phyloP scores from a whole-genome alignment of 352 stramenopile species.

The Pythium diclinum region DNA sequence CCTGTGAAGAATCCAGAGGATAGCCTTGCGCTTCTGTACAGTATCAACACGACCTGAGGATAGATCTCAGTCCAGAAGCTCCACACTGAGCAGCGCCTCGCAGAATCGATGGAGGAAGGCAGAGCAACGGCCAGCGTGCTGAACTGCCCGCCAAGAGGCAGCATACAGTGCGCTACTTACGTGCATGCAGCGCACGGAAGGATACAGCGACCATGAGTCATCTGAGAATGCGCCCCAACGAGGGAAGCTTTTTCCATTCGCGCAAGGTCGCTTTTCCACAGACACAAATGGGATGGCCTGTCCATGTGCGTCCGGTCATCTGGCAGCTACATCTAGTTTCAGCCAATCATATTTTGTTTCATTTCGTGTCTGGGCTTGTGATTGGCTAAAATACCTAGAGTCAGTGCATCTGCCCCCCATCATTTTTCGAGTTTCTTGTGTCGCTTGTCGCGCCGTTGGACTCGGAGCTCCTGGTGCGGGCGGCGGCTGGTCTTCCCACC shows the following conservation, averaged over 20 bases:
- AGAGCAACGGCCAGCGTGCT: not conserved
- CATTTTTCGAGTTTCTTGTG: slow-evolving; percentile 2
- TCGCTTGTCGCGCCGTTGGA: slow-evolving; percentile 6
- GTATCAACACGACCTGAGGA: no score
- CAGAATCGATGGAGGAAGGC: no score
- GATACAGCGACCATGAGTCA: not conserved
- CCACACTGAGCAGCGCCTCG: no score
- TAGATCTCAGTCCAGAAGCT: no score
- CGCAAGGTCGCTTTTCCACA: not conserved
- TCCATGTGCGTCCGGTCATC: slow-evolving; percentile 1
- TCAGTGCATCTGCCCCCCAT: not conserved
- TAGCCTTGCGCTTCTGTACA: not conserved
- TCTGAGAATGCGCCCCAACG: not conserved
- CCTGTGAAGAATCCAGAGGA: not conserved
- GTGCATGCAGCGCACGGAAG: not conserved
- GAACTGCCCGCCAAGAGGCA: not conserved
- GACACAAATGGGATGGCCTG: not conserved
- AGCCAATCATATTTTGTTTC: not conserved
- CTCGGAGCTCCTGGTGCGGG: not conserved
- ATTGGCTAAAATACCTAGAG: not conserved
- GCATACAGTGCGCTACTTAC: not conserved
- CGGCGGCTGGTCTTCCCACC: not conserved
- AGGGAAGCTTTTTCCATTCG: not conserved
- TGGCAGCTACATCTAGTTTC: not conserved
- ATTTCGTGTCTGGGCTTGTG: not conserved